Base-by-base conservation (phyloP, 2,329 filamentous ascomycete species). In the Ilyonectria destructans region DNA sequence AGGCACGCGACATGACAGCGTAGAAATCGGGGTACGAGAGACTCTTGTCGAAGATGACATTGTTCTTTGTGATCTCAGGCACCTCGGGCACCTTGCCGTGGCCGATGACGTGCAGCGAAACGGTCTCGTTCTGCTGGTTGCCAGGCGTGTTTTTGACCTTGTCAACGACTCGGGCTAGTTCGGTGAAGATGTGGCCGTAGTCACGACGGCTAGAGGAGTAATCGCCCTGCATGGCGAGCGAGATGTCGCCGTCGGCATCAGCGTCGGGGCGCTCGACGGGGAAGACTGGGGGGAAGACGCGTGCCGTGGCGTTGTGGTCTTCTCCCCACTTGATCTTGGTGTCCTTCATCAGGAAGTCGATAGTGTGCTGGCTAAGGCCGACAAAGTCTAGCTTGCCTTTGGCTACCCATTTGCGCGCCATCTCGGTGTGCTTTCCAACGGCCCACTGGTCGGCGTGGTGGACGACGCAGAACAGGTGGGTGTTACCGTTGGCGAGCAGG, bases 11-110 rank as follows among this genome's bases (percentile, higher is more conserved):
- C 43, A 74, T 48, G 1, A 71, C 59, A 9, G 69, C 60, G 56
- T 77, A 77, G 54, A 77, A 77, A 29, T 77, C 73, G 3, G 75
- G 75, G 51, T 77, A 77, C 1, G 74, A 75, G 15, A 77, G 70
- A 45, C 67, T 62, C 49, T 69, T 45, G 43, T 77, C 73, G 62
- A 77, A 77, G 58, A 60, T 58, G 56, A 77, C 72, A 57, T 71
- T 64, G 58, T 70, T 56, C 54, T 63, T 58, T 26, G 77, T 67
- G 17, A 71, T 48, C 0, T 74, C 66, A 13, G 75, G 75, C 6
- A 77, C 75, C 13, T 68, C n/a, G 12, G 75, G 75, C 17, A 54
- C 55, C 23, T 67, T 62, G 17, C 75, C 75, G 63, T 77, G 75
- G 45, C 75, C 75, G 37, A 77, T 68, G 7, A 77, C 62, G 51